phyloP scores from a whole-genome alignment of 2,329 filamentous ascomycete genomes.

The Pestalotiopsis sp. region DNA sequence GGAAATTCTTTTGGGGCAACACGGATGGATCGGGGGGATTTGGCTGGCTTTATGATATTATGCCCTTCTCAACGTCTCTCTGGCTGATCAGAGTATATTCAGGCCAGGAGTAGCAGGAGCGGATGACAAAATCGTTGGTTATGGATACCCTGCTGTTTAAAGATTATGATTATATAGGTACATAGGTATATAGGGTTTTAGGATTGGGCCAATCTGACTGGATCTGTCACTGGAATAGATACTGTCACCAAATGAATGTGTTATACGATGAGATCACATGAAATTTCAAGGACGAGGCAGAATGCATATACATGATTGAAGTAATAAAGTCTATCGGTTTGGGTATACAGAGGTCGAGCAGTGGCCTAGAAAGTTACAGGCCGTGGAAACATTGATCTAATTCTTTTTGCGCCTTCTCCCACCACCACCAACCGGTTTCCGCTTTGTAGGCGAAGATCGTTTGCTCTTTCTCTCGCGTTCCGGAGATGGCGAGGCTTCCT shows the following conservation, averaged over 20 bases:
- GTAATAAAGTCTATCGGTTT: slow-evolving; percentile 20
- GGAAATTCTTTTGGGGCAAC: not conserved
- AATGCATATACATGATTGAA: slow-evolving; percentile 19
- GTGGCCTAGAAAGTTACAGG: not conserved
- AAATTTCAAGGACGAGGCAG: not conserved
- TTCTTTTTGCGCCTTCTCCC: slow-evolving; percentile 33
- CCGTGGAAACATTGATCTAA: slow-evolving; percentile 20
- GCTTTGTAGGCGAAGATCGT: slow-evolving; percentile 39
- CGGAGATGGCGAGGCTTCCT: slow-evolving; percentile 27
- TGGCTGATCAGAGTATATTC: not conserved
- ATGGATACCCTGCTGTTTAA: not conserved
- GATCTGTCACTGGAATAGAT: too few species aligned
- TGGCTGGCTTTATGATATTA: not conserved
- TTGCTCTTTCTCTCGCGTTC: slow-evolving; percentile 37
- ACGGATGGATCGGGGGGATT: not conserved
- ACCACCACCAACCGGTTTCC: slow-evolving; percentile 33
- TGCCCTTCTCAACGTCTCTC: not conserved
- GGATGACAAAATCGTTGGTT: not conserved
- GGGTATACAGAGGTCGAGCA: slow-evolving; percentile 21
- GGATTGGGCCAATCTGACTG: not conserved
- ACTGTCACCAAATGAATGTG: too few species aligned
- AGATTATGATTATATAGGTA: slow-evolving; percentile 9
- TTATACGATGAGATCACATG: too few species aligned
- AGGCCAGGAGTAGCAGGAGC: not conserved
- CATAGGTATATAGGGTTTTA: not conserved